These are phyloP conservation scores for Penicillium concentricum DNA, from an alignment of 2,329 filamentous ascomycete genomes.

Conservation along the genomic window DNA sequence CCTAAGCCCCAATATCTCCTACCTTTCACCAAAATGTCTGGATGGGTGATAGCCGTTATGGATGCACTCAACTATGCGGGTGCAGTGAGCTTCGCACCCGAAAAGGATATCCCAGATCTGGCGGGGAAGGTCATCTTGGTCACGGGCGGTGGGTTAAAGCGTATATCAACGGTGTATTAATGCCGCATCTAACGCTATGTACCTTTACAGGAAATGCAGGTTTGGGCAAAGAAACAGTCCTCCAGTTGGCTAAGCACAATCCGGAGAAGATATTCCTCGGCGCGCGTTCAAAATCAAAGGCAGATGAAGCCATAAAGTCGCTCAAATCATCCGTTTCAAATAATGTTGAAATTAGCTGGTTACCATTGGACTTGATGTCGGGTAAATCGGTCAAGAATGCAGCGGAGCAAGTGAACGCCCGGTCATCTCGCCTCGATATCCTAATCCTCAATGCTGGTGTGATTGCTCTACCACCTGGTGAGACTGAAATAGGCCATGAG, in stretches of 20 bases:
- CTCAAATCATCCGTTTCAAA: constrained; percentile 15
- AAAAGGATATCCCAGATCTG: constrained; percentile 35
- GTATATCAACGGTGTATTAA: constrained; percentile 28
- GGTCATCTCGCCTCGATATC: constrained; percentile 32
- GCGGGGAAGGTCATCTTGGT: constrained; percentile 36
- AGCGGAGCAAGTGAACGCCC: constrained; percentile 32
- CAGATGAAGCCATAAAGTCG: constrained; percentile 21
- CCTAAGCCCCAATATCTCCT: background rate
- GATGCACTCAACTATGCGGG: constrained; percentile 21
- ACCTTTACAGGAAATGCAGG: constrained; percentile 43
- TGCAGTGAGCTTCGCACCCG: constrained; percentile 30
- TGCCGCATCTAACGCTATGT: background rate
- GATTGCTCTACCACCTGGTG: constrained; percentile 38
- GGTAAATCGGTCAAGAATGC: constrained; percentile 42
- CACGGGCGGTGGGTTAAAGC: constrained; percentile 32
- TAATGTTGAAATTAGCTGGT: constrained; percentile 20
- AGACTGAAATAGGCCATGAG: constrained; percentile 38
- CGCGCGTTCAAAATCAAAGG: constrained; percentile 32
- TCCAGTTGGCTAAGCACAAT: constrained; percentile 44
- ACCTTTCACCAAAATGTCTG: constrained; percentile 10
- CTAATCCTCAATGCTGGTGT: constrained; percentile 45
- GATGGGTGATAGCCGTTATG: constrained; percentile 12
- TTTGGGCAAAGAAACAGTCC: constrained; percentile 46
- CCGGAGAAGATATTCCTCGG: constrained; percentile 40
- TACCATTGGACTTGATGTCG: constrained; percentile 45